Evolutionary conservation across 345 rosid genomes (phyloP), one percentile per base, ranked within the genome.

Genomic region (Populus davidiana): DNA sequence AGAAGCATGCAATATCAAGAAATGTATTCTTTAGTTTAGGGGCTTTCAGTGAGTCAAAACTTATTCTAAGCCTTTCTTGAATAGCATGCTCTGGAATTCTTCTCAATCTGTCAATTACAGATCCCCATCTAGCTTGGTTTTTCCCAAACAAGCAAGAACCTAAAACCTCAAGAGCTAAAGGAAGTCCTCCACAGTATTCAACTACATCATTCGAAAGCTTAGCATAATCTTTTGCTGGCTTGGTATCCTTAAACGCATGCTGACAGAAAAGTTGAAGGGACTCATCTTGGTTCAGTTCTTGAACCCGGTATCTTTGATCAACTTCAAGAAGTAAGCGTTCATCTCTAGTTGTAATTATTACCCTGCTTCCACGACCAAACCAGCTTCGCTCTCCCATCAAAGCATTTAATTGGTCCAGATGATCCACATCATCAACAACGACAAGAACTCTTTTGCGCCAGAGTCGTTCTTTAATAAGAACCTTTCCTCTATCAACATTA

Each of bases 361-460:
- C 23, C 27, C 56, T 76, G 17, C 79, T 76, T 69, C 73, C 79
- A 2, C 44, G 16, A 16, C 41, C 11, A 38, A 54, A 35, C 73
- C 73, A 56, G 8, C 38, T 43, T 11, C 5, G 44, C 79, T 33
- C 56, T 69, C 79, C 73, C 21, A 69, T 56, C 0, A 76, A 31
- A 18, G n/a, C 64, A 33, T 36, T 17, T 25, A 76, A 6, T 54
- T 54, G 73, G 5, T 76, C 27, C 41, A 7, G 7, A 4, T 39
- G 47, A 35, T 76, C 65, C 10, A 76, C 73, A 68, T 68, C 79
- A 23, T 76, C 73, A 68, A 76, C 56, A 68, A 76, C 79, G 36
- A 76, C 33, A 23, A 76, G 73, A n/a, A 76, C 50, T 52, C 54
- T 68, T 29, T 29, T 64, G 69, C 31, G 44, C 21, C 59, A 27